Base-by-base conservation (phyloP, 2,329 filamentous ascomycete species). In the Arachnopeziza araneosa region DNA sequence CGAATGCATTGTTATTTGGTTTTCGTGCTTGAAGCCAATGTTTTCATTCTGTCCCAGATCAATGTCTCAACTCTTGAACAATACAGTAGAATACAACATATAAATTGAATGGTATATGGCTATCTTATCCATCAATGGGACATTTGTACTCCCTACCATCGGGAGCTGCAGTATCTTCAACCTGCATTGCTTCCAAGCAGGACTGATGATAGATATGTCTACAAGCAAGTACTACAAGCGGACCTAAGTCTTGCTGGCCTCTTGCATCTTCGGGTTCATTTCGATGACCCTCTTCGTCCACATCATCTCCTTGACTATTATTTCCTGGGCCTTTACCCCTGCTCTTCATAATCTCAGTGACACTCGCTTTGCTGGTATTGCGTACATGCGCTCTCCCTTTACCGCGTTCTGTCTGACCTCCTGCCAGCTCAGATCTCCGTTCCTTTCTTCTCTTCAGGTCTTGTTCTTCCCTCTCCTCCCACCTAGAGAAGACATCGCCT, bases 401-500 rank as follows among this genome's bases (percentile, higher is more conserved):
- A 19, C 76, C 69, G 68, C 69, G 60, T 72, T 73, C 64, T 63
- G 68, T 51, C 64, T 75, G 60, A 69, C 72, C 61, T 67, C 74
- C 58, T 48, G 66, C 65, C 24, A 66, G 62, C 54, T 71, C 59
- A 60, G 73, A 57, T 67, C 71, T 64, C 62, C 70, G 61, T 67
- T 71, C 66, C 72, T 72, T 68, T 72, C 70, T 57, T 70, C 71
- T 64, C 70, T 71, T 73, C 66, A 79, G 76, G 57, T 84, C 81
- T 1, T 74, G 67, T 1, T 75, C 75, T 66, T 83, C 80, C 65
- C 78, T 83, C 58, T 82, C 80, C 72, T 95, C 86, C 92, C 91
- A 98, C 0, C 87, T 87, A 55, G 90, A 86, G 79, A 91, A 96
- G 1, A 96, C 82, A 48, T 85, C 82, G 0, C 84, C 82, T 0